These are phyloP conservation scores for thale cress (Arabidopsis thaliana) DNA, from an alignment of 345 rosid species.

Conservation along the genomic window DNA sequence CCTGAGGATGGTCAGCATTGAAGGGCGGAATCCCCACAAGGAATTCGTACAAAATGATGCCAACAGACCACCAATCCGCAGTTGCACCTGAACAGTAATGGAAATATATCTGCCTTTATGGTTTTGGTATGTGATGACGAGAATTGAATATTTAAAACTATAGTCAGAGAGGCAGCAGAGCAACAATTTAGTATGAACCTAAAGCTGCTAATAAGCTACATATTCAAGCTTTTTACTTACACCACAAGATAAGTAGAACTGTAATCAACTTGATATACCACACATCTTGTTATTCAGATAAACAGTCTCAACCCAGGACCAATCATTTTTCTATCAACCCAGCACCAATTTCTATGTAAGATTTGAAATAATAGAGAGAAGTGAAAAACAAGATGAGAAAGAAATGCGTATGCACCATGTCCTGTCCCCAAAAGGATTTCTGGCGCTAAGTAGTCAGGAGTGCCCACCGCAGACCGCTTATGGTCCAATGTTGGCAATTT, in stretches of 20 bases:
- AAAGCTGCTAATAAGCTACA: background rate
- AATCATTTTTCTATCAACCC: constrained; percentile 22
- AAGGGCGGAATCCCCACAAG: constrained; percentile 92
- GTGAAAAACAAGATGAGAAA: constrained; percentile 16
- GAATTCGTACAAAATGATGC: constrained; percentile 81
- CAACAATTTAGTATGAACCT: constrained; percentile 16
- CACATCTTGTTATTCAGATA: constrained; percentile 21
- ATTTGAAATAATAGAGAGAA: constrained; percentile 14
- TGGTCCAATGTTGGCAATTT: constrained; percentile 58
- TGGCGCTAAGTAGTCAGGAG: constrained; percentile 96
- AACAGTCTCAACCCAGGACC: constrained; percentile 11
- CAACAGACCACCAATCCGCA: constrained; percentile 99
- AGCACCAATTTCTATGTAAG: constrained; percentile 13
- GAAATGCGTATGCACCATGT: constrained; percentile 70
- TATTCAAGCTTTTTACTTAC: constrained; percentile 5
- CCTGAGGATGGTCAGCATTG: constrained; percentile 60
- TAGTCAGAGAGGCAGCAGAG: constrained; percentile 6
- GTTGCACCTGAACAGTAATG: constrained; percentile 64
- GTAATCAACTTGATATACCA: constrained; percentile 19
- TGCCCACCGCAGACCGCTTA: constrained; percentile 94
- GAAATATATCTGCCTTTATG: constrained; percentile 2
- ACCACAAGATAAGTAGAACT: constrained; percentile 13
- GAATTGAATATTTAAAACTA: constrained; percentile 15
- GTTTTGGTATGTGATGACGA: constrained; percentile 23
- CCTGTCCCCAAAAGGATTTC: constrained; percentile 97